Base-by-base conservation (phyloP, 495 filamentous ascomycete species). In the Penicillium verhagenii region DNA sequence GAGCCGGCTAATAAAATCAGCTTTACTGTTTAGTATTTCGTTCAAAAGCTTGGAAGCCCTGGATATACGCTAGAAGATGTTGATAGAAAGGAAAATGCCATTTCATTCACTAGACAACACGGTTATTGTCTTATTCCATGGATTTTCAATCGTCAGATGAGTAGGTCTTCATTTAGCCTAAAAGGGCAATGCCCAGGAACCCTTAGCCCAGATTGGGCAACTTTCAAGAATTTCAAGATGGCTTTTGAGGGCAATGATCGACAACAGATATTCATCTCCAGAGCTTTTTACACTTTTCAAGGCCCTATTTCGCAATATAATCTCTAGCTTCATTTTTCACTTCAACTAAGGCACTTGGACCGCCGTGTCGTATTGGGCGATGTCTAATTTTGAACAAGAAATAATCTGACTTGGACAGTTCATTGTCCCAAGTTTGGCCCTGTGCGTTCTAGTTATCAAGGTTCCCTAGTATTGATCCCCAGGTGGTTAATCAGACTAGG, bases 11-110 rank as follows among this genome's bases (percentile, higher is more conserved):
- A 66, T 50, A 62, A 66, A 45, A 46, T 39, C 16, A 69, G 66
- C 50, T 66, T 69, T 54, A 64, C 57, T 43, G 63, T 66, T 40
- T 69, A 61, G 14, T n/a, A n/a, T n/a, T n/a, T n/a, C n/a, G n/a
- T n/a, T n/a, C n/a, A n/a, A n/a, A n/a, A n/a, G n/a, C n/a, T n/a
- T n/a, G n/a, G n/a, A n/a, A n/a, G n/a, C n/a, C n/a, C n/a, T n/a
- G n/a, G n/a, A n/a, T n/a, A n/a, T n/a, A n/a, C n/a, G n/a, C n/a
- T n/a, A n/a, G n/a, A n/a, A n/a, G n/a, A n/a, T n/a, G n/a, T n/a
- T n/a, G n/a, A n/a, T n/a, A n/a, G n/a, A n/a, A n/a, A n/a, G n/a
- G n/a, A n/a, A n/a, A n/a, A n/a, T n/a, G n/a, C n/a, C n/a, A n/a
- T n/a, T n/a, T n/a, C n/a, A n/a, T n/a, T n/a, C n/a, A n/a, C n/a